These are phyloP conservation scores for Rhazya stricta DNA, from an alignment of 257 asterid genomes.

Conservation along the genomic window DNA sequence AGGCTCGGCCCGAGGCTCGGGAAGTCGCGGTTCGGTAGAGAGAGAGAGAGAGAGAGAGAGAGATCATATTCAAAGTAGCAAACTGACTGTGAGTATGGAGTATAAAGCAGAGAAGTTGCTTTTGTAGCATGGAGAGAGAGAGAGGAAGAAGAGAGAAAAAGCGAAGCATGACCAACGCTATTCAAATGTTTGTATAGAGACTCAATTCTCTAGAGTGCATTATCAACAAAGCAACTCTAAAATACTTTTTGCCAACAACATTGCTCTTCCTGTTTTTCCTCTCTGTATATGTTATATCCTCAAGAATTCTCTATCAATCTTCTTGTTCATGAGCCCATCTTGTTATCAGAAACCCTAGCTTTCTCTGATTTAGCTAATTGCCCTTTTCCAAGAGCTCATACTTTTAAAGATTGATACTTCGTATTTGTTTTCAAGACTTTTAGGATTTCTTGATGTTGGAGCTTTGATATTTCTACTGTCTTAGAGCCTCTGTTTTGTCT, in stretches of 20 bases:
- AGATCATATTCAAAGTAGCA: neutral
- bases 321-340: neutral
- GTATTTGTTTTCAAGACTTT: neutral
- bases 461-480: constrained; percentile 16
- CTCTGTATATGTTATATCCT: neutral
- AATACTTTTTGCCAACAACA: neutral
- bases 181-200: neutral
- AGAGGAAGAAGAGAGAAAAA: neutral
- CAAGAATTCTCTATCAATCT: constrained; percentile 5
- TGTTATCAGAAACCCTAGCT: constrained; percentile 2
- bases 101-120: constrained; percentile 11
- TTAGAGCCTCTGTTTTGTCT: constrained; percentile 1
- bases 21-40: constrained; percentile 22
- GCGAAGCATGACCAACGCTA: constrained; percentile 8
- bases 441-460: constrained; percentile 14
- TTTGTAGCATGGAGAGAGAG: neutral
- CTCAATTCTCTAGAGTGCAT: constrained; percentile 9
- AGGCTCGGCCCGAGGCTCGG: constrained; percentile 60
- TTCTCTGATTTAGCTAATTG: neutral
- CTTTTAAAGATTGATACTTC: neutral
- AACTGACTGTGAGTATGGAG: neutral
- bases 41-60: neutral
- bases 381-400: neutral
- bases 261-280: constrained; percentile 3
- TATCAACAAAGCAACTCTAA: constrained; percentile 21